These are phyloP conservation scores for Aegilops speltoides DNA, from an alignment of 176 grass and related monocot species.

Conservation along the genomic window DNA sequence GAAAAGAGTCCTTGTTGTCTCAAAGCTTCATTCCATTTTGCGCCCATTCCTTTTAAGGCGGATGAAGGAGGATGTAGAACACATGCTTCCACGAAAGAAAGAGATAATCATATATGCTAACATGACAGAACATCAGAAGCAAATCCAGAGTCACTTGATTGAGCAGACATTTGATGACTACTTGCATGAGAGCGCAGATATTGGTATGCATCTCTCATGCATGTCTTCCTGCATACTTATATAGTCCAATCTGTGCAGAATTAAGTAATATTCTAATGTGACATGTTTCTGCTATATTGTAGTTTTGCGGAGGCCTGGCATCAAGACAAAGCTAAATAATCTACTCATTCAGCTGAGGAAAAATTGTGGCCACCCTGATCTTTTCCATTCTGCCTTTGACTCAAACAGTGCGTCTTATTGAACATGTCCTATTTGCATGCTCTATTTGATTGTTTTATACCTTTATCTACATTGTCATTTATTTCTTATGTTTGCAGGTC, in stretches of 20 bases:
- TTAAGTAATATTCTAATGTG: conserved; percentile 6
- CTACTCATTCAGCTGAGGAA: conserved; percentile 81
- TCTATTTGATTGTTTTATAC: background rate
- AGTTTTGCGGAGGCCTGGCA: conserved; percentile 61
- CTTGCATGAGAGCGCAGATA: conserved; percentile 58
- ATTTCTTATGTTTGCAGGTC: conserved; percentile 32
- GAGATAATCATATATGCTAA: conserved; percentile 98
- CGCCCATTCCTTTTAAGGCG: conserved; percentile 93
- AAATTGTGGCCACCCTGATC: conserved; percentile 86
- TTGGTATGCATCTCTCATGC: conserved; percentile 35
- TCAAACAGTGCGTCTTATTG: conserved; percentile 39
- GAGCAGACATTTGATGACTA: conserved; percentile 74
- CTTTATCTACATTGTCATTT: background rate
- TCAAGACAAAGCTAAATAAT: conserved; percentile 82
- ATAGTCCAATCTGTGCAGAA: background rate
- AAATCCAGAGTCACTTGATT: conserved; percentile 82
- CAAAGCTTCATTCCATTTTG: conserved; percentile 90
- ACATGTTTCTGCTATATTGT: conserved; percentile 16
- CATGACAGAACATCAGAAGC: conserved; percentile 88
- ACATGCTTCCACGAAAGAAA: conserved; percentile 89
- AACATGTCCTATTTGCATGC: background rate
- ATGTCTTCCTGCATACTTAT: conserved; percentile 7
- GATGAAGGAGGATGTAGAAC: conserved; percentile 95
- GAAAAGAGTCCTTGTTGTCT: conserved; percentile 71
- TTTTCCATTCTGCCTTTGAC: conserved; percentile 62